Conservation (phyloP, 371 early-diverging fungal species). For the Lichtheimia ramosa region DNA sequence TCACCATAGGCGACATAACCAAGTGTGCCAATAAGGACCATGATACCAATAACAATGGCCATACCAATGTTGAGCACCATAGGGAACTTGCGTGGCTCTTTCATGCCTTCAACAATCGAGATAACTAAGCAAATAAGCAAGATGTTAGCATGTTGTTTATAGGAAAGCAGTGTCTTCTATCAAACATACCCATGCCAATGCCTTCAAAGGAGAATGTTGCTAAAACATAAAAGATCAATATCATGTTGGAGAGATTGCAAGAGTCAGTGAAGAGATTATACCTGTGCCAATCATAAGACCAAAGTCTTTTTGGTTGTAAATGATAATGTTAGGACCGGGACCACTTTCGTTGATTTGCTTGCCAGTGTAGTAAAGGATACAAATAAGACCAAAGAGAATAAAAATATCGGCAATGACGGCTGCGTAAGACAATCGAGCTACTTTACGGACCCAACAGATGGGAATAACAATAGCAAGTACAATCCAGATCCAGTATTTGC, state of each 20-base stretch:
- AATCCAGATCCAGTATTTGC: conserved; percentile 66
- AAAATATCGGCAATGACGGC: conserved; percentile 81
- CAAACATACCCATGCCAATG: conserved; percentile 41
- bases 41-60: conserved; percentile 58
- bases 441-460: conserved; percentile 76
- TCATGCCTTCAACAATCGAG: conserved; percentile 64
- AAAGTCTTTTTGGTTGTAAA: conserved; percentile 52
- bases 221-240: too few relatives aligned
- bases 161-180: neutral
- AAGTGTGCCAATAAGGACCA: conserved; percentile 67
- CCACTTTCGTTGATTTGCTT: conserved; percentile 58
- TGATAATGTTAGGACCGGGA: conserved; percentile 44
- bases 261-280: too few relatives aligned
- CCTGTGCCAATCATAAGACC: conserved; percentile 76
- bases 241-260: too few relatives aligned
- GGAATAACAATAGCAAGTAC: conserved; percentile 72
- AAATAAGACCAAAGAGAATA: conserved; percentile 73
- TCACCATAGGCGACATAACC: conserved; percentile 76
- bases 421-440: conserved; percentile 69
- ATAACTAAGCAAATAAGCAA: conserved; percentile 24
- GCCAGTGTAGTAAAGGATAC: conserved; percentile 66
- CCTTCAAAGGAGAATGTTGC: conserved; percentile 89
- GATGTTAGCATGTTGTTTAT: neutral
- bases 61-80: conserved; percentile 62
- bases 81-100: conserved; percentile 62